Evolutionary conservation across 768 basidiomycete species (phyloP).

Genomic region (Boletus edulis): DNA sequence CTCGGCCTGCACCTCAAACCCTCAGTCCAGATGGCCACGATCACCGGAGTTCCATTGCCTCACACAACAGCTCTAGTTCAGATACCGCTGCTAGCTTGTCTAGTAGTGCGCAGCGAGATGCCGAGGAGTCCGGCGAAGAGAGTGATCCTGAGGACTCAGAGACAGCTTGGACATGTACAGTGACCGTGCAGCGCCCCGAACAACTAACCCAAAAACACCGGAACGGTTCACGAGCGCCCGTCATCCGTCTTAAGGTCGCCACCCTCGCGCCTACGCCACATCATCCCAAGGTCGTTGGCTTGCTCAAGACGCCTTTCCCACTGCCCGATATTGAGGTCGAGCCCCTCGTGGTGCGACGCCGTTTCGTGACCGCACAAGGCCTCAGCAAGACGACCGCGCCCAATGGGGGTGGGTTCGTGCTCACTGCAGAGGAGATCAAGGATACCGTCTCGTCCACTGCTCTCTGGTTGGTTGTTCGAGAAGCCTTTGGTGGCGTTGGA

Average conservation of each 20-base stretch:
- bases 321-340: conserved; percentile 81
- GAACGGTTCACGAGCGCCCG: conserved; percentile 9
- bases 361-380: conserved; percentile 36
- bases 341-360: conserved; percentile 48
- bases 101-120: conserved; percentile 18
- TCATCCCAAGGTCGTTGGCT: conserved; percentile 91
- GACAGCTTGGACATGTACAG: conserved; percentile 92
- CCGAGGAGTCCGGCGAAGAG: conserved; percentile 63
- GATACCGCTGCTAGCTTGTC: conserved; percentile 26
- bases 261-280: conserved; percentile 91
- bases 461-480: conserved; percentile 88
- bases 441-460: conserved; percentile 86
- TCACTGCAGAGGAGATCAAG: conserved; percentile 92
- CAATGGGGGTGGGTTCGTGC: conserved; percentile 39
- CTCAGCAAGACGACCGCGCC: conserved; percentile 23
- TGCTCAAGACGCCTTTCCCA: conserved; percentile 89
- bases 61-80: conserved; percentile 39
- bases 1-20: conserved; percentile 6
- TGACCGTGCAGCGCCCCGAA: conserved; percentile 55
- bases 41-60: conserved; percentile 40
- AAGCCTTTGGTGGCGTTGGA: conserved; percentile 90
- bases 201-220: conserved; percentile 7
- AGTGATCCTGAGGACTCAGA: conserved; percentile 97
- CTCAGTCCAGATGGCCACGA: conserved; percentile 10
- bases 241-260: conserved; percentile 61